Conservation (phyloP, 257 asterid species). For the Solanum sitiens region DNA sequence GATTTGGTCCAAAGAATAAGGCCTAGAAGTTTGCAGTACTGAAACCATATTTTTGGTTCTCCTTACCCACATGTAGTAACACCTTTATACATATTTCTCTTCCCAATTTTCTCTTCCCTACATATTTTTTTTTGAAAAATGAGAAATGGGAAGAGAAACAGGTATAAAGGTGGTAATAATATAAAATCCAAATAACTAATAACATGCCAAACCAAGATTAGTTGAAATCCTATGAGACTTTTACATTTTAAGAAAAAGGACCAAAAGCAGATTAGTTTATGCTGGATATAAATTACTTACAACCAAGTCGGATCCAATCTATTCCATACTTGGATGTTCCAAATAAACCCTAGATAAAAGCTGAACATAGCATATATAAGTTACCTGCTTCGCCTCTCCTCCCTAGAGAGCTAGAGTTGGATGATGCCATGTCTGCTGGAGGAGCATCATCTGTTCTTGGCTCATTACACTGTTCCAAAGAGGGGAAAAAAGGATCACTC, state of each 20-base stretch:
- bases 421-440: slow-evolving; percentile 82
- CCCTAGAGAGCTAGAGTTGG: slow-evolving; percentile 44
- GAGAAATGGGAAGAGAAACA: not conserved
- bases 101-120: not conserved
- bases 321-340: not conserved
- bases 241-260: not conserved
- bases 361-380: not conserved
- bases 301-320: not conserved
- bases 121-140: not conserved
- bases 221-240: not conserved
- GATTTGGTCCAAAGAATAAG: not conserved
- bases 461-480: slow-evolving; percentile 70
- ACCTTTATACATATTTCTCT: not conserved
- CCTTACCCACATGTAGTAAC: not conserved
- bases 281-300: not conserved
- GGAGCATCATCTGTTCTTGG: slow-evolving; percentile 95
- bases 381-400: slow-evolving; percentile 92
- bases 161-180: not conserved
- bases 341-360: not conserved
- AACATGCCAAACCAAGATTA: not conserved
- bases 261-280: not conserved
- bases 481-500: slow-evolving; percentile 5
- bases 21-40: not conserved
- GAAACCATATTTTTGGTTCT: not conserved
- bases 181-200: not conserved